Evolutionary conservation across 495 filamentous ascomycete species (phyloP).

Genomic region (Lasiosphaeria hispida): DNA sequence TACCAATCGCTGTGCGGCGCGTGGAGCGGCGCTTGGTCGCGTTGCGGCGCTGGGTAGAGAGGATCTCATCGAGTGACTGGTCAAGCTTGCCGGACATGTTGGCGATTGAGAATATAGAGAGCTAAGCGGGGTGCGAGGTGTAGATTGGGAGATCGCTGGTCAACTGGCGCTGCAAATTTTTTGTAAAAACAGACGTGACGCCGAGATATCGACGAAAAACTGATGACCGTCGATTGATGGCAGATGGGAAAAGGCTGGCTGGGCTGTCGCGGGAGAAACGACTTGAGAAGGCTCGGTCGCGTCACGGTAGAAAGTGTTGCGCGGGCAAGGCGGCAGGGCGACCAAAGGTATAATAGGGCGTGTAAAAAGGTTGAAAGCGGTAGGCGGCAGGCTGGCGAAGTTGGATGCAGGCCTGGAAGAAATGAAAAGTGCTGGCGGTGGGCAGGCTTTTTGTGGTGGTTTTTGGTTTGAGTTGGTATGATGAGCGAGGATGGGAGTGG

Average conservation of each 20-base stretch:
- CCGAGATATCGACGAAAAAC: not conserved
- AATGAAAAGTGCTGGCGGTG: constrained; percentile 23
- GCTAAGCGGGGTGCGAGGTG: not conserved
- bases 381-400: constrained; percentile 37
- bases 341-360: constrained; percentile 2
- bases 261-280: not conserved
- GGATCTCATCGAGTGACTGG: constrained; percentile 92
- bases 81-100: constrained; percentile 92
- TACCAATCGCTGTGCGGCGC: constrained; percentile 51
- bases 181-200: constrained; percentile 10
- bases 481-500: constrained; percentile 21
- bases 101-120: constrained; percentile 28
- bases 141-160: constrained; percentile 1
- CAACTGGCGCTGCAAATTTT: constrained; percentile 9
- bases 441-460: constrained; percentile 15
- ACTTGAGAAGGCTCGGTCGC: not conserved
- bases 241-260: constrained; percentile 10
- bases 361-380: constrained; percentile 8
- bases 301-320: constrained; percentile 9
- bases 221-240: constrained; percentile 11
- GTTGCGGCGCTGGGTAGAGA: constrained; percentile 66
- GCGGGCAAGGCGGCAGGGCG: not conserved
- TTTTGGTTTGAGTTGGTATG: constrained; percentile 16
- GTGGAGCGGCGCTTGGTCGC: constrained; percentile 52
- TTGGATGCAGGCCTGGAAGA: constrained; percentile 41